phyloP scores from a whole-genome alignment of 805 yeast species.

The Metschnikowia corniflorae region DNA sequence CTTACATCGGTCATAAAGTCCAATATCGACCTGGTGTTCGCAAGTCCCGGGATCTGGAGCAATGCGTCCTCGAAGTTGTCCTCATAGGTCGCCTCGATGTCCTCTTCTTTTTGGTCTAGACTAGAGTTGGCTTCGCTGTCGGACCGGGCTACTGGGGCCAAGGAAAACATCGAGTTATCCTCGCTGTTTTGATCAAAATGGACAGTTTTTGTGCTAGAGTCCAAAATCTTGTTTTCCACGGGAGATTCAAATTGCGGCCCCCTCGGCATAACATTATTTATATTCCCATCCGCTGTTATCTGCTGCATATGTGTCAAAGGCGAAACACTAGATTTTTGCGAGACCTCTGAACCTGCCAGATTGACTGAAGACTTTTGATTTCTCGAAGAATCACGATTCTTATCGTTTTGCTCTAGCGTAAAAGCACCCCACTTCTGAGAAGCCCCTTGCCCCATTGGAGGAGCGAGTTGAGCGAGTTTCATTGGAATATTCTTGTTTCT shows the following conservation, averaged over 20 bases:
- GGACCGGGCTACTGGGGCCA: slow-evolving; percentile 11
- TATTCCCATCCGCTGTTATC: too few relatives aligned
- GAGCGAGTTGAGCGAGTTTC: too few relatives aligned
- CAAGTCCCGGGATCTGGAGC: slow-evolving; percentile 6
- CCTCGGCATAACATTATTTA: too few relatives aligned
- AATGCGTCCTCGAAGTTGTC: slow-evolving; percentile 5
- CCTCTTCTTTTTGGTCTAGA: slow-evolving; percentile 14
- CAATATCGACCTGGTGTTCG: slow-evolving; percentile 6
- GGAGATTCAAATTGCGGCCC: too few relatives aligned
- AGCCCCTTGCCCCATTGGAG: too few relatives aligned
- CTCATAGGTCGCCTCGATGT: slow-evolving; percentile 4
- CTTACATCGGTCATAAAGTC: slow-evolving; percentile 9
- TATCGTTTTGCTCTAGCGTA: too few relatives aligned
- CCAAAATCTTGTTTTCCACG: too few relatives aligned
- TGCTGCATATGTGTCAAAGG: slow-evolving; percentile 12
- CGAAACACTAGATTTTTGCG: slow-evolving; percentile 9
- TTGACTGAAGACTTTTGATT: background rate
- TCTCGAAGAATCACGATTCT: background rate
- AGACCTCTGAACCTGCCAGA: background rate
- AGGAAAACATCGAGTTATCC: slow-evolving; percentile 6
- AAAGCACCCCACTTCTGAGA: too few relatives aligned
- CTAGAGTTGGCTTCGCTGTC: slow-evolving; percentile 26
- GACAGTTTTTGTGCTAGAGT: too few relatives aligned
- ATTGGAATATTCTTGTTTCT: slow-evolving; percentile 14
- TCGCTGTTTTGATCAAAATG: background rate